Base-by-base conservation (phyloP, 2,329 filamentous ascomycete genomes). In the Ophiobolus disseminans region DNA sequence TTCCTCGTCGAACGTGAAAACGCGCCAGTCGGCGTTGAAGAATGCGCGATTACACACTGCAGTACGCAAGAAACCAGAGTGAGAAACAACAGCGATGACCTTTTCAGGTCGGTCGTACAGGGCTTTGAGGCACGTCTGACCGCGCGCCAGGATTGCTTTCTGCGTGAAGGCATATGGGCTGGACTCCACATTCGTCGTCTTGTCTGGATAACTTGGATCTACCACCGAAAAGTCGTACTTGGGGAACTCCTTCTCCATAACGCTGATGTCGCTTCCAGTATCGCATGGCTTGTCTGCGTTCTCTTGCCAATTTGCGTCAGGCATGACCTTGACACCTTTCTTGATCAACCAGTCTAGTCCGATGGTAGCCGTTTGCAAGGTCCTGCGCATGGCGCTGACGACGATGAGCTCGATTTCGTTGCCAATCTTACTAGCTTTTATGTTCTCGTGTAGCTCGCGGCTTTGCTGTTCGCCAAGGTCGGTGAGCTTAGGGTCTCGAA, bases 321-420 rank as follows among this genome's bases (percentile, higher is more conserved):
- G 80, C 38, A 81, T 71, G 19, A 87, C 76, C 36, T 76, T 78
- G 16, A 86, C 73, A 1, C 59, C 60, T 45, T 66, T 69, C 38
- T 71, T 77, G 39, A 84, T 74, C 36, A 88, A 73, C 78, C 81
- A 87, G 56, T 81, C 80, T 1, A 88, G 73, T 0, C 80, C 79
- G 7, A 81, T 74, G 32, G 80, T 73, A 1, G 85, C 81, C 1
- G 86, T 89, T 70, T 89, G 83, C 22, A 88, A 74, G 1, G 86
- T 88, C 22, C 86, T 78, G 13, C 78, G 75, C 83, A 88, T 86
- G 1, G 86, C 83, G 61, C 84, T 87, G 39, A 83, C 81, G 23
- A 89, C 64, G 43, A 89, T 82, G 21, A 80, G 70, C 14, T 80
- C 79, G 8, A 82, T 74, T 40, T 80, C 74, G 16, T 73, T 63